Base-by-base conservation (phyloP, 768 basidiomycete species). In the Rhodosporidiobolus sp. region DNA sequence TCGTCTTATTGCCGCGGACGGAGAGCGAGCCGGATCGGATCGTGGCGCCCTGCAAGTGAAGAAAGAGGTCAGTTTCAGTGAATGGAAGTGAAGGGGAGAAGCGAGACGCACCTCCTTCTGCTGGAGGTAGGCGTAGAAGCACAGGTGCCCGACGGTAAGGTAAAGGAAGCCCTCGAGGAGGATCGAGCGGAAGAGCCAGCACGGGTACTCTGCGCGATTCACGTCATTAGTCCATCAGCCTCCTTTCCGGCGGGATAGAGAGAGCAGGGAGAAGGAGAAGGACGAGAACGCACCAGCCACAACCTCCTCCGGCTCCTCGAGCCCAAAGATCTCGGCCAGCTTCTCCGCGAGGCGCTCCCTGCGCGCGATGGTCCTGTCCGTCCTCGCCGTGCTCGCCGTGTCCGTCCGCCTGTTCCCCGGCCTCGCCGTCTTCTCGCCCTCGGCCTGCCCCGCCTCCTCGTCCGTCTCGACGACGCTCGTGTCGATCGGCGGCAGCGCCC, bases 121-220 rank as follows among this genome's bases (percentile, higher is more conserved):
- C 45, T 57, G 59, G 30, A 79, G 68, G 57, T 77, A 79, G 4
- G 79, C 79, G 57, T 78, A 99, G 84, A 99, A 99, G 83, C 95
- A 97, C 28, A 98, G 81, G 80, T 95, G 90, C 19, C 89, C 88
- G 77, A 91, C 91, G 2, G 95, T 98, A 60, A 98, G 84, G 80
- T 95, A 99, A 87, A 99, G 91, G 80, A 95, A 98, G 4, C 95
- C 95, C 82, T 99, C 95, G 45, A 99, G 85, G 73, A 98, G 92
- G 91, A 80, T 46, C 26, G 59, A 72, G 35, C 78, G 67, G 62
- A 78, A 79, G 30, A 79, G 71, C 75, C 75, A 76, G 63, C 75
- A 76, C 1, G 65, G 65, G 63, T 64, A 73, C 50, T 76, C 74
- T 75, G 64, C 50, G 14, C 12, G 34, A 11, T 10, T 2, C n/a